phyloP scores from a whole-genome alignment of 2,329 filamentous ascomycete genomes.

The Alternaria angustiovoidea region DNA sequence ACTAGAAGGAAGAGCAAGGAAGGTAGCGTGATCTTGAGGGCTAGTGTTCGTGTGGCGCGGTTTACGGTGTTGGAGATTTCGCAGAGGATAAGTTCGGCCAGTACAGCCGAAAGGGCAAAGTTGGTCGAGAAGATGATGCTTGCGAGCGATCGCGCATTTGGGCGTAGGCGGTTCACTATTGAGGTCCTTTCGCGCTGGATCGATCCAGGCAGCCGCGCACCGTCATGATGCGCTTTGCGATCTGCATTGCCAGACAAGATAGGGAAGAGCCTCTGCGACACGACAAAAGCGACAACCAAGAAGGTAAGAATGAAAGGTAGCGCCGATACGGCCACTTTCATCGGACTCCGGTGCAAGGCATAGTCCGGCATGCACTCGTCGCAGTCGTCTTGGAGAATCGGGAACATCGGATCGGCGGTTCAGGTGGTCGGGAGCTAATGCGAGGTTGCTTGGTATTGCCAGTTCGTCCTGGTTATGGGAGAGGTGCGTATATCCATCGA shows the following conservation, averaged over 20 bases:
- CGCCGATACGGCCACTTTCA: conserved; percentile 66
- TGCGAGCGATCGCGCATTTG: conserved; percentile 53
- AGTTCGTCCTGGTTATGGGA: conserved; percentile 24
- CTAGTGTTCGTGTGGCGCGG: conserved; percentile 70
- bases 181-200: conserved; percentile 33
- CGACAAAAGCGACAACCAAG: conserved; percentile 66
- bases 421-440: conserved; percentile 13
- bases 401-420: conserved; percentile 38
- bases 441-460: conserved; percentile 27
- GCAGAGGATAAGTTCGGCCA: conserved; percentile 82
- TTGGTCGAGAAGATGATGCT: conserved; percentile 78
- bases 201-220: conserved; percentile 64
- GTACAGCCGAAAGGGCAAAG: conserved; percentile 76
- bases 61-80: conserved; percentile 82
- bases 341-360: conserved; percentile 52
- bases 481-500: conserved; percentile 37
- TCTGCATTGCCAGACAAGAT: conserved; percentile 67
- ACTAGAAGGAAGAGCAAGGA: conserved; percentile 76
- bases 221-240: conserved; percentile 68
- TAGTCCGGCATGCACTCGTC: conserved; percentile 66
- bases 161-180: conserved; percentile 50
- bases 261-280: conserved; percentile 75
- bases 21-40: conserved; percentile 73
- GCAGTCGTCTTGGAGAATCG: conserved; percentile 58
- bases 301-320: conserved; percentile 77